A percentile compares a stretch with the other conserved stretches of the same genome.
Evolutionary conservation across 2,329 filamentous ascomycete genomes (phyloP).

Genomic region (Fonsecaea monophora): DNA sequence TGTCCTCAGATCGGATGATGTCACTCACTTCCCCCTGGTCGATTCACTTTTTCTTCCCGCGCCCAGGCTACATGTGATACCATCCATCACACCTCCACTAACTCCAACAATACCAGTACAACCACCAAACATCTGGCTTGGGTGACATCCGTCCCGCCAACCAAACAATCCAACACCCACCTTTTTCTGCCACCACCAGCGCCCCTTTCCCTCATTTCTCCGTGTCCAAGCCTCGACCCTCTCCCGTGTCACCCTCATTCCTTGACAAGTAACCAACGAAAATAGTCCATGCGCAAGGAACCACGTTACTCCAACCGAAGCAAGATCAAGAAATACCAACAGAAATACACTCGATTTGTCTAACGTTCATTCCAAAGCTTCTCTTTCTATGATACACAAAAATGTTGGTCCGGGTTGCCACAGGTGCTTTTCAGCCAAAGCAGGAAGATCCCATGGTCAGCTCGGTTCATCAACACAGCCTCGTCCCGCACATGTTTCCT

Average conservation of each 20-base stretch:
- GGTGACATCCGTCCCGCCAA: not conserved
- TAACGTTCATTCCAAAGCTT: constrained; percentile 6
- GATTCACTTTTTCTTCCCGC: not conserved
- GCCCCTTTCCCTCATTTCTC: not conserved
- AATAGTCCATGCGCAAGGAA: not conserved
- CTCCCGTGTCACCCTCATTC: not conserved
- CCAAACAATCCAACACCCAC: not conserved
- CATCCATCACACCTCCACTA: not conserved
- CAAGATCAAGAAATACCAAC: not conserved
- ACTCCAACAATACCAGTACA: not conserved
- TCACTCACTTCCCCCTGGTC: not conserved
- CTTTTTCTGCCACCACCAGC: not conserved
- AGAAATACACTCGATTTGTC: too few species aligned
- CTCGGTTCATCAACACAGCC: constrained; percentile 3
- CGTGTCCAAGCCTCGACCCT: not conserved
- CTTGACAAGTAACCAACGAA: too few species aligned
- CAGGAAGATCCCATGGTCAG: not conserved
- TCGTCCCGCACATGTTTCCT: not conserved
- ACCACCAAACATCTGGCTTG: not conserved
- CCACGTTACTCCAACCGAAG: not conserved
- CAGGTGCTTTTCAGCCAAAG: not conserved
- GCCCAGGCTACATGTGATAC: not conserved
- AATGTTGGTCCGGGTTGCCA: not conserved
- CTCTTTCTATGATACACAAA: constrained; percentile 8
- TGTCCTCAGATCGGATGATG: not conserved